Conservation (phyloP, 164 flowering plant genomes). For the Chimonanthus praecox region DNA sequence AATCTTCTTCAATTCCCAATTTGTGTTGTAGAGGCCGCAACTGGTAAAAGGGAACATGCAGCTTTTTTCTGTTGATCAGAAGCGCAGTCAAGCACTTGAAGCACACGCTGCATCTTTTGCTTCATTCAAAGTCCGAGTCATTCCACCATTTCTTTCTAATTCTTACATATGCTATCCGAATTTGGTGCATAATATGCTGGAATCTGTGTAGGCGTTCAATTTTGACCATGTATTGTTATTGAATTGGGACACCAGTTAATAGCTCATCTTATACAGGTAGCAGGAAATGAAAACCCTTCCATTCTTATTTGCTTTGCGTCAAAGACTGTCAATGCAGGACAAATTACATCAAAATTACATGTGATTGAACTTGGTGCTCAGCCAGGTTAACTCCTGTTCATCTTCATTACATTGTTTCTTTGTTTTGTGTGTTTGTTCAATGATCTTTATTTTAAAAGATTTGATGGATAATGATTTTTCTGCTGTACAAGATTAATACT, state of each 20-base stretch:
- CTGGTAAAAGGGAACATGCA: conserved; percentile 98
- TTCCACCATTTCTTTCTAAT: conserved; percentile 1
- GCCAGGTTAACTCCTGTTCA: conserved; percentile 50
- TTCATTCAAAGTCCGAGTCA: conserved; percentile 49
- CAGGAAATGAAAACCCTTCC: conserved; percentile 87
- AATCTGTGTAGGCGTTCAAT: neutral
- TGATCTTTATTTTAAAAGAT: too few relatives aligned
- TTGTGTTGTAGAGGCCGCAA: conserved; percentile 70
- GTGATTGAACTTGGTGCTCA: conserved; percentile 99
- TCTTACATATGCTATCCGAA: neutral
- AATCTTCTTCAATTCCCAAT: neutral
- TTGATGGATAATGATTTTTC: neutral
- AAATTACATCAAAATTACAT: conserved; percentile 86
- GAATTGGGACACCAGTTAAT: neutral
- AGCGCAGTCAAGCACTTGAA: conserved; percentile 99
- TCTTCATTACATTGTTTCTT: neutral
- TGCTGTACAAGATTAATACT: neutral
- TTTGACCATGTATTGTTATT: neutral
- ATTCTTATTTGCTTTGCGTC: conserved; percentile 81
- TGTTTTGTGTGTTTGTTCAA: neutral
- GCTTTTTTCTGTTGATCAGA: conserved; percentile 94
- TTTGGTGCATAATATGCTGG: neutral
- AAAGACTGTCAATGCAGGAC: conserved; percentile 88
- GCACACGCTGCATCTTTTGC: conserved; percentile 99
- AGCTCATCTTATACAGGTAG: conserved; percentile 42